Evolutionary conservation across 148 eudicot genomes (phyloP), one percentile per base, ranked within the genome.

Genomic region (Simmondsia chinensis): DNA sequence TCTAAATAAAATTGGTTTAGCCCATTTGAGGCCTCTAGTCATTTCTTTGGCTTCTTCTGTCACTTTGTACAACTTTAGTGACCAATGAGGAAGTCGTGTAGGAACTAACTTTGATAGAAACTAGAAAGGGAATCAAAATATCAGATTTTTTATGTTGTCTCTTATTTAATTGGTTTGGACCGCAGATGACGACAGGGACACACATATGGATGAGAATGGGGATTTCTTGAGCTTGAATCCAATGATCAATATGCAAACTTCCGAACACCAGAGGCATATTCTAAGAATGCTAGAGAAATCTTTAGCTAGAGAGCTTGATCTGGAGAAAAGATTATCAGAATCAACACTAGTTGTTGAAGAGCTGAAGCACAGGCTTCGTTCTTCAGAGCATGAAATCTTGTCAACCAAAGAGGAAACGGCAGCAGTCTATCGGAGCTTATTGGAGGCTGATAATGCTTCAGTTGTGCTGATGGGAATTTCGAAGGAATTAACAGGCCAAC

Each of bases 271-370:
- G 66, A 71, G 86, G 48, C 62, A 72, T 60, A 50, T 80, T 48
- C 49, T 93, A 52, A 70, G 73, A 61, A 75, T 80, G 96, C 78
- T 82, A 20, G 99, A 86, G 61, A 82, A 75, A 66, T 79, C 99
- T 45, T 63, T 93, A 50, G 94, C 89, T 3, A 66, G 77, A 59
- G 99, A 93, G 48, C 46, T 93, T 17, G 84, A 82, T 56, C 77
- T 93, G 15, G 99, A 93, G 62, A 74, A 68, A 43, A 74, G 73
- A 50, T 35, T 82, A 27, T 41, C 58, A 32, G 99, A 93, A 24
- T 61, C 76, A 27, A 80, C 50, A 52, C 73, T 70, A 43, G 38
- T 49, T 15, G 71, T 79, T 46, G 87, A 82, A 49, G 79, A 63
- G 45, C 50, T 80, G 65, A 75, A 77, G 34, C 41, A 49, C 28